A percentile compares a stretch with the other conserved stretches of the same genome.
Evolutionary conservation across 225 moss, liverwort and hornwort species (phyloP).

Genomic region (Bryum argenteum): DNA sequence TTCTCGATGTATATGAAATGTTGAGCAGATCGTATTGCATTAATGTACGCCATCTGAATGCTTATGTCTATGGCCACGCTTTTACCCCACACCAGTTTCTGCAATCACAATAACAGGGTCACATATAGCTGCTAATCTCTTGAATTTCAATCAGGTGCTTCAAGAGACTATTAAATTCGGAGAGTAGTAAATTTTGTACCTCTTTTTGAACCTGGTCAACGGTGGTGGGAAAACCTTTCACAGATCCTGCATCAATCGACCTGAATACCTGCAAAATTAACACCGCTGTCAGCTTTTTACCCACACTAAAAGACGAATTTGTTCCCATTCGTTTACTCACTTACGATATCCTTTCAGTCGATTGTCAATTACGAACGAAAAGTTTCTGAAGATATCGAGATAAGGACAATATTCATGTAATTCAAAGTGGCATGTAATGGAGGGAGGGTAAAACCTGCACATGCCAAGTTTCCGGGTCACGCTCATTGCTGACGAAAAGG

Average conservation of each 20-base stretch:
- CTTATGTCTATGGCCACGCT: conserved; percentile 85
- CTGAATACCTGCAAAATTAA: conserved; percentile 42
- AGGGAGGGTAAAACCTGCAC: conserved; percentile 59
- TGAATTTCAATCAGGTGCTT: neutral
- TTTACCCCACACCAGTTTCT: conserved; percentile 88
- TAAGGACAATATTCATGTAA: too few relatives aligned
- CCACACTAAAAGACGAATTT: neutral
- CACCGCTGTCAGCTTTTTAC: neutral
- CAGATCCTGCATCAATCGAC: conserved; percentile 60
- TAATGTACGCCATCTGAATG: conserved; percentile 87
- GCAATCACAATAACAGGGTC: neutral
- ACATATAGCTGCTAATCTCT: neutral
- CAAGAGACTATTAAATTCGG: neutral
- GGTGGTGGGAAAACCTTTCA: conserved; percentile 54
- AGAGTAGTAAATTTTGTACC: conserved; percentile 22
- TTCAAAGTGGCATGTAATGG: too few relatives aligned
- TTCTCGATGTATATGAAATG: conserved; percentile 93
- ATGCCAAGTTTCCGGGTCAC: conserved; percentile 81
- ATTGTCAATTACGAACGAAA: conserved; percentile 4
- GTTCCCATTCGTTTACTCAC: too few relatives aligned
- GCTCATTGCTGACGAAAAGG: conserved; percentile 58
- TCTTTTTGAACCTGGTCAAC: conserved; percentile 44
- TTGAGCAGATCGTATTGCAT: conserved; percentile 86
- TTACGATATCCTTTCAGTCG: too few relatives aligned
- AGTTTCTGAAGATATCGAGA: too few relatives aligned